Evolutionary conservation across 2,329 filamentous ascomycete genomes (phyloP).

Genomic region (Phialocephala subalpina): DNA sequence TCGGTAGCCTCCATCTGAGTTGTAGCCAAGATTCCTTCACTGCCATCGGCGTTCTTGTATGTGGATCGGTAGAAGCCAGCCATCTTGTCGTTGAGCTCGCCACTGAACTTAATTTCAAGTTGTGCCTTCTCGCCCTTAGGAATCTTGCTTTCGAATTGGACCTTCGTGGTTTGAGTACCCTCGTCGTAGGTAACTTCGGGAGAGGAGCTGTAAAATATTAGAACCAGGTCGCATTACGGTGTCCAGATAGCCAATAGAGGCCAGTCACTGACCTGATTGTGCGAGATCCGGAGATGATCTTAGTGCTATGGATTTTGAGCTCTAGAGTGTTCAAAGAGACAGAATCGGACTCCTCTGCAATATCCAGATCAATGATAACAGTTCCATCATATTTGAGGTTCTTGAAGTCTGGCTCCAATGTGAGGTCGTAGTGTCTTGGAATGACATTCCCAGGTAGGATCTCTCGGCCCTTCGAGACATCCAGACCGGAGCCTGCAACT

Average conservation of each 20-base stretch:
- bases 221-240: constrained; percentile 15
- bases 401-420: constrained; percentile 88
- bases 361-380: constrained; percentile 86
- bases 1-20: constrained; percentile 98
- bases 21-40: constrained; percentile 83
- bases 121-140: constrained; percentile 79
- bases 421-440: constrained; percentile 90
- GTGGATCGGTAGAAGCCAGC: constrained; percentile 97
- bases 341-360: constrained; percentile 82
- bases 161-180: constrained; percentile 80
- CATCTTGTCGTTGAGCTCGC: constrained; percentile 91
- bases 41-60: constrained; percentile 84
- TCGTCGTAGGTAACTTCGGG: constrained; percentile 78
- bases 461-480: constrained; percentile 75
- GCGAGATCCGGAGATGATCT: constrained; percentile 68
- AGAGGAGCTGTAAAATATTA: constrained; percentile 60
- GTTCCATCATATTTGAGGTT: constrained; percentile 87
- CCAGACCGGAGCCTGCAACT: constrained; percentile 55
- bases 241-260: constrained; percentile 14
- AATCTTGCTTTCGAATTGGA: constrained; percentile 79
- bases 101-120: constrained; percentile 80
- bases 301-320: constrained; percentile 80
- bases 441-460: constrained; percentile 92
- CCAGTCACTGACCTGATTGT: constrained; percentile 51
- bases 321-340: constrained; percentile 90